These are phyloP conservation scores for Penicillium canescens DNA, from an alignment of 495 filamentous ascomycete genomes.

Conservation along the genomic window DNA sequence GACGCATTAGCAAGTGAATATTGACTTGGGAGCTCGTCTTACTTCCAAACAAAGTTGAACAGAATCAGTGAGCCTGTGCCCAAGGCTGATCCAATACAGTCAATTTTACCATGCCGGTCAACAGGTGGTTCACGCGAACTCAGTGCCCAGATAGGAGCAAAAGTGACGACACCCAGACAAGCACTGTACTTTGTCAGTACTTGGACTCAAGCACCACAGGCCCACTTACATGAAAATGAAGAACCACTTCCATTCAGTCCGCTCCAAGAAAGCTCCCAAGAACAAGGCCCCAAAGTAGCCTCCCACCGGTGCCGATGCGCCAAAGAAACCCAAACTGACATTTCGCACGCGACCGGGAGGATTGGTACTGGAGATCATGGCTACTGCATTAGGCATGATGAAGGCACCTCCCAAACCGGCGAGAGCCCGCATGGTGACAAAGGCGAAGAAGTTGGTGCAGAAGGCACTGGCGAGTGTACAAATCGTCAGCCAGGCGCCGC, in stretches of 20 bases:
- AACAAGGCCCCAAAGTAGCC: slow-evolving; percentile 45
- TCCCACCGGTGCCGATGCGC: slow-evolving; percentile 49
- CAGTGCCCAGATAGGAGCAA: slow-evolving; percentile 30
- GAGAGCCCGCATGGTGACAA: slow-evolving; percentile 40
- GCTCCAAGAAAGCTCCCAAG: slow-evolving; percentile 42
- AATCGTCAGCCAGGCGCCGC: slow-evolving; percentile 36
- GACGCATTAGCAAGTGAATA: background rate
- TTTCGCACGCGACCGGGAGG: slow-evolving; percentile 48
- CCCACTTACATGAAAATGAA: slow-evolving; percentile 48
- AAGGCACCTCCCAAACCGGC: slow-evolving; percentile 46
- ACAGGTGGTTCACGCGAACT: slow-evolving; percentile 40
- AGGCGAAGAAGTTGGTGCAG: slow-evolving; percentile 41
- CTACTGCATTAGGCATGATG: slow-evolving; percentile 49
- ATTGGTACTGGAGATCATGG: slow-evolving; percentile 45
- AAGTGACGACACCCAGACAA: slow-evolving; percentile 35
- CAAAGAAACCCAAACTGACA: slow-evolving; percentile 51
- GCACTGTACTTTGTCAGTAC: slow-evolving; percentile 18
- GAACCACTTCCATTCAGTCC: slow-evolving; percentile 48
- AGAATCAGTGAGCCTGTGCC: slow-evolving; percentile 46
- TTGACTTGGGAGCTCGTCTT: slow-evolving; percentile 12
- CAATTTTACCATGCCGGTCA: slow-evolving; percentile 45
- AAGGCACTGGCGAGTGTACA: slow-evolving; percentile 42
- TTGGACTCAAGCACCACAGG: background rate
- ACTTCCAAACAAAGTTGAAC: slow-evolving; percentile 60
- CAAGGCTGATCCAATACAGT: slow-evolving; percentile 50